A percentile compares a stretch with the other conserved stretches of the same genome.
These are phyloP conservation scores for Citrus sinensis DNA, from an alignment of 345 rosid species.

Conservation along the genomic window DNA sequence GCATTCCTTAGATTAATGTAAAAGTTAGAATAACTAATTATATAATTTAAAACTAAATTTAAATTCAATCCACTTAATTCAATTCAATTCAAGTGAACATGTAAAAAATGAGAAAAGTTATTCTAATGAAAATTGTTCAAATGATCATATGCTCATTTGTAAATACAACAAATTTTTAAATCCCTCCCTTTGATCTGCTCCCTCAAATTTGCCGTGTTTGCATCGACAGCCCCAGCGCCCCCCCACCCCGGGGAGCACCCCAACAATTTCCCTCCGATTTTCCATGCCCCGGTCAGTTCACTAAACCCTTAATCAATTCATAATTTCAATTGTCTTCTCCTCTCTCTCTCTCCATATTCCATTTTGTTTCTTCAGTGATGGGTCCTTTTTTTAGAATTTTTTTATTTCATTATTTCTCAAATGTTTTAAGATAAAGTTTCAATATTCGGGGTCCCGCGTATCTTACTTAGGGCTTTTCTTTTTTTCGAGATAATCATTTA, in stretches of 20 bases:
- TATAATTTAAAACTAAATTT: no score
- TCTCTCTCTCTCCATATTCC: not conserved
- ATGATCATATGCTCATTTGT: no score
- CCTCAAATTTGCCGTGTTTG: not conserved
- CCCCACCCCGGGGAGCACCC: no score
- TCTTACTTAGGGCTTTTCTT: not conserved
- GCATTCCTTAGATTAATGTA: no score
- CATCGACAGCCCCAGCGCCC: not conserved
- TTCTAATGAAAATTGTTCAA: not conserved
- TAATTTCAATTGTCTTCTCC: not conserved
- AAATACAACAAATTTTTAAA: not conserved
- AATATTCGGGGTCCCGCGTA: not conserved
- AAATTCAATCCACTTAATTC: no score
- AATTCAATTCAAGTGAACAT: no score
- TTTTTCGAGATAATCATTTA: not conserved
- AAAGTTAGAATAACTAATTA: no score
- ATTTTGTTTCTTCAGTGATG: not conserved
- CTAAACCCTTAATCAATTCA: not conserved
- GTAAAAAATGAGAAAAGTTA: not conserved
- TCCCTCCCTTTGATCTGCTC: not conserved
- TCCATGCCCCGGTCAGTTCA: not conserved
- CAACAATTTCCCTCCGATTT: not conserved
- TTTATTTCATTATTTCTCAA: not conserved
- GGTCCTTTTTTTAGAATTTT: not conserved
- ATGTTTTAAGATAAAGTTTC: not conserved